These are phyloP conservation scores for Mallotus japonicus DNA, from an alignment of 441 rosid genomes.

Conservation along the genomic window DNA sequence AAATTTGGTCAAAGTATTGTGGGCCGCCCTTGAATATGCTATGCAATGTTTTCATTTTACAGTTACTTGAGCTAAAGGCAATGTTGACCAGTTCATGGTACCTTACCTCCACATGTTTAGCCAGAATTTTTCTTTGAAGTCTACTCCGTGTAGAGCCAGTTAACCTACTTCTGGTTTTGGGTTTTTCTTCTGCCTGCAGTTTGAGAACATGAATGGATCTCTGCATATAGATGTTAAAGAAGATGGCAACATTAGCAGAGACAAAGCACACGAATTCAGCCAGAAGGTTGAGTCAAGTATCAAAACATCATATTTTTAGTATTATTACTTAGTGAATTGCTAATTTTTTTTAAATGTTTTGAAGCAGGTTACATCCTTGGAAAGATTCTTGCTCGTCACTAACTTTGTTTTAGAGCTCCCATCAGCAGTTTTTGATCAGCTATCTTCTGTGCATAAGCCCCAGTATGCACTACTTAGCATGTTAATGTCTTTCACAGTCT, in stretches of 20 bases:
- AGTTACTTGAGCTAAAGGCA: no score
- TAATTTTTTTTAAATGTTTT: no score
- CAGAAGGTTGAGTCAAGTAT: not conserved
- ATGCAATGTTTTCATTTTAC: no score
- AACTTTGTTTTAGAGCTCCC: not conserved
- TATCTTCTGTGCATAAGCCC: not conserved
- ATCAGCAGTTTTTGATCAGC: not conserved
- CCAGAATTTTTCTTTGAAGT: not conserved
- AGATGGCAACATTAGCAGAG: not conserved
- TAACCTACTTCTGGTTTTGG: not conserved
- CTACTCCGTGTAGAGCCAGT: not conserved
- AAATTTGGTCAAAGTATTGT: no score
- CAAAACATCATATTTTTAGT: not conserved
- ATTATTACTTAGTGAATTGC: not conserved
- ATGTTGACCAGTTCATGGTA: no score
- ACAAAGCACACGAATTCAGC: not conserved
- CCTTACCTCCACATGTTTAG: no score
- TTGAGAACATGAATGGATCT: slow-evolving; percentile 1
- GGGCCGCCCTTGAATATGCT: no score
- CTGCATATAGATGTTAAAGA: not conserved
- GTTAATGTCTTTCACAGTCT: slow-evolving; percentile 1
- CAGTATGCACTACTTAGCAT: not conserved
- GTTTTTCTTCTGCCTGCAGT: not conserved
- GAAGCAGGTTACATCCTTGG: not conserved
- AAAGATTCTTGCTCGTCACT: not conserved